Evolutionary conservation across 768 basidiomycete genomes (phyloP).

Genomic region (Mycena crocata): DNA sequence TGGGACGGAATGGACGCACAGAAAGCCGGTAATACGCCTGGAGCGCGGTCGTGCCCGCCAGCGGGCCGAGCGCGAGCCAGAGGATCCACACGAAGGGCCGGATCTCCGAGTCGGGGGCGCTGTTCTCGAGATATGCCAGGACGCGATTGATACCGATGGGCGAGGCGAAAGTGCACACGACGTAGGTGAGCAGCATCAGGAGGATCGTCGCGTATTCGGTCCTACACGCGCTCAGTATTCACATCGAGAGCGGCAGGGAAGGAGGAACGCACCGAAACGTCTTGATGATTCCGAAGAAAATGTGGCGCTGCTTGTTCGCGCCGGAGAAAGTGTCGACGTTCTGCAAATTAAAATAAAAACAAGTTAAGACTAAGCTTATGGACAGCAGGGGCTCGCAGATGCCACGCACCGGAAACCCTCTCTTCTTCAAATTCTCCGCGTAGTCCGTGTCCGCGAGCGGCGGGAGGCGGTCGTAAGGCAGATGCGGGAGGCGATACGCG

Average conservation of each 20-base stretch:
- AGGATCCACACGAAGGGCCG: conserved; percentile 66
- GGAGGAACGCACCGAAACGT: conserved; percentile 21
- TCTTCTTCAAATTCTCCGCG: conserved; percentile 22
- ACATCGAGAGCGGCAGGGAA: not conserved
- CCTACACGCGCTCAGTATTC: not conserved
- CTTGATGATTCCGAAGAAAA: conserved; percentile 31
- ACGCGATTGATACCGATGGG: conserved; percentile 30
- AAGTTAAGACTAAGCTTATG: not conserved
- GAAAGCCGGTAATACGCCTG: conserved; percentile 53
- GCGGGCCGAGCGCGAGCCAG: conserved; percentile 51
- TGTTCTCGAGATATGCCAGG: conserved; percentile 51
- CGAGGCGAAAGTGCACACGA: conserved; percentile 20
- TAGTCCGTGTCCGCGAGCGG: conserved; percentile 62
- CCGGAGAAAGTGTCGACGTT: conserved; percentile 34
- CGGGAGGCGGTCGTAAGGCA: conserved; percentile 65
- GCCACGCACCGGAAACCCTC: conserved; percentile 30
- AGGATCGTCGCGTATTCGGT: conserved; percentile 16
- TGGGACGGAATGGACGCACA: not conserved
- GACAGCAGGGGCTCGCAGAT: too few species aligned
- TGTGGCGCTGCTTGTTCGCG: conserved; percentile 15
- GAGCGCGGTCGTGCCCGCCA: conserved; percentile 45
- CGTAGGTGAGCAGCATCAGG: conserved; percentile 13
- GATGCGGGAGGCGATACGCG: conserved; percentile 55
- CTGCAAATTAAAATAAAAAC: not conserved
- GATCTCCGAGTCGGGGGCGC: conserved; percentile 50